A percentile compares a stretch with the other conserved stretches of the same genome.
phyloP scores from a whole-genome alignment of 106 monocot species.

The Phalaenopsis aphrodite region DNA sequence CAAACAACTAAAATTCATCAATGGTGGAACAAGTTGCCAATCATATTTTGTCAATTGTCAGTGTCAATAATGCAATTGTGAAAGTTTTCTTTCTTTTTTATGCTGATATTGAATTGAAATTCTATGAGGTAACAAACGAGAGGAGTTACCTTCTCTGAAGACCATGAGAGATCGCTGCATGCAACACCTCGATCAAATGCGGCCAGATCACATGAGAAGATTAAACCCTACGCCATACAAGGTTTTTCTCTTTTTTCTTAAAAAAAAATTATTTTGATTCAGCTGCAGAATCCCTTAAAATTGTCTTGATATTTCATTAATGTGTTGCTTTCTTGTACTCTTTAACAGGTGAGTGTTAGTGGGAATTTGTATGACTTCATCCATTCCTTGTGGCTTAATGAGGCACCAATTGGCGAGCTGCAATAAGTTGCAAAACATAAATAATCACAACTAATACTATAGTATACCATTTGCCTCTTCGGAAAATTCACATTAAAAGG shows the following conservation, averaged over 20 bases:
- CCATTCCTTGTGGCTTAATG: conserved; percentile 90
- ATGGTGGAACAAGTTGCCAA: too few relatives aligned
- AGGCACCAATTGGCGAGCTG: conserved; percentile 87
- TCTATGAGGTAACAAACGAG: conserved; percentile 36
- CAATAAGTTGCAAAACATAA: conserved; percentile 20
- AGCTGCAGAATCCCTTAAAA: not conserved
- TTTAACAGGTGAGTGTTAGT: conserved; percentile 76
- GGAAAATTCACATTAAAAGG: not conserved
- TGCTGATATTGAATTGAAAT: not conserved
- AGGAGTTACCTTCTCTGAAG: conserved; percentile 54
- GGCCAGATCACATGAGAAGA: conserved; percentile 83
- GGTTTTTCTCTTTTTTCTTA: conserved; percentile 22
- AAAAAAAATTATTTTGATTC: not conserved
- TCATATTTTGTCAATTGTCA: too few relatives aligned
- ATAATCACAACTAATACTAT: not conserved
- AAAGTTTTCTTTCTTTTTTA: too few relatives aligned
- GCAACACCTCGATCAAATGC: conserved; percentile 60
- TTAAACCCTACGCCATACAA: conserved; percentile 94
- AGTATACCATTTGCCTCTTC: not conserved
- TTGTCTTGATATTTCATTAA: not conserved
- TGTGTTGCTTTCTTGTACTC: too few relatives aligned
- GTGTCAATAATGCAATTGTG: too few relatives aligned
- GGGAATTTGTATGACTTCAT: conserved; percentile 88
- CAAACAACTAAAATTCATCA: too few relatives aligned
- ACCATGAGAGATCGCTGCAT: conserved; percentile 62